Evolutionary conservation across 306 rosid genomes (phyloP).

Genomic region (Mucuna pruriens): DNA sequence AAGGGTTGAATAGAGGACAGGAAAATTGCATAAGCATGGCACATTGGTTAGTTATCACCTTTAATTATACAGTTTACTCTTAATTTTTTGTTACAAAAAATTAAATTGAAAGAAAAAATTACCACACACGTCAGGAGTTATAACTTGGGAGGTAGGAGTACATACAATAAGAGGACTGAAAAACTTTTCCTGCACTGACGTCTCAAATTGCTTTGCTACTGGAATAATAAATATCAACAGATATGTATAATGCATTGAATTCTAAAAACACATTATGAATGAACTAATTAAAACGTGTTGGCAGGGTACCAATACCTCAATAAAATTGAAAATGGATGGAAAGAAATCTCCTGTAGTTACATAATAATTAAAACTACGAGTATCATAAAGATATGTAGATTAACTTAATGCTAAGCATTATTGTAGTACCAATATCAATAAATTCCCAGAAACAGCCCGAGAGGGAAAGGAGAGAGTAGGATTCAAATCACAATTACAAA

Average conservation of each 20-base stretch:
- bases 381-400: not conserved
- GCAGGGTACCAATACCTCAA: not conserved
- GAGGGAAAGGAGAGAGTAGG: not conserved
- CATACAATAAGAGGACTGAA: not conserved
- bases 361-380: not conserved
- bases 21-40: not conserved
- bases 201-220: not conserved
- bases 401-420: not conserved
- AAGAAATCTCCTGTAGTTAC: not conserved
- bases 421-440: conserved; percentile 1
- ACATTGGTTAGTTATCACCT: not conserved
- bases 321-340: not conserved
- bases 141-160: not conserved
- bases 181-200: not conserved
- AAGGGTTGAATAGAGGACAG: not conserved
- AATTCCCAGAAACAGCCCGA: conserved; percentile 11
- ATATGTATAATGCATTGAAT: not conserved
- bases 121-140: not conserved
- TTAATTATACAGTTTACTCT: not conserved
- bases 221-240: not conserved
- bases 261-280: not conserved
- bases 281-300: not conserved
- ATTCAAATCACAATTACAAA: not conserved
- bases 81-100: not conserved
- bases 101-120: not conserved